These are phyloP conservation scores for Chytriomyces confervae DNA, from an alignment of 192 early-diverging fungal species.

Conservation along the genomic window DNA sequence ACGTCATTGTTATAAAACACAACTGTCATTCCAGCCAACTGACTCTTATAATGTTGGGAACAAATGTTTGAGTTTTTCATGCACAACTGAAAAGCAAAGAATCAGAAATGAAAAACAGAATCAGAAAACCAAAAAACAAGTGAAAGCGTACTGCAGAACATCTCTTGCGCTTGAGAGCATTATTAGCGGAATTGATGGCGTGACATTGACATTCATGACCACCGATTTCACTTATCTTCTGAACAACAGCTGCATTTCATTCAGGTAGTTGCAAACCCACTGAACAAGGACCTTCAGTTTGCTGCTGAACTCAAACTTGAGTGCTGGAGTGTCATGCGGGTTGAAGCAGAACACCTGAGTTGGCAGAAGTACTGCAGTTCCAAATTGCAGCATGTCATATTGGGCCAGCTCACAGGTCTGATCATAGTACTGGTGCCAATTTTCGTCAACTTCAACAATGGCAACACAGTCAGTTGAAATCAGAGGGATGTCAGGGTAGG, in stretches of 20 bases:
- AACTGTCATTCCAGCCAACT: no score
- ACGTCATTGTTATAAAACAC: no score
- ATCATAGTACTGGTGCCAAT: conserved; percentile 3
- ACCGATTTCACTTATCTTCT: neutral
- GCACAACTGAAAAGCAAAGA: no score
- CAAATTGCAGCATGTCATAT: conserved; percentile 12
- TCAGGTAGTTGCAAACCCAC: neutral
- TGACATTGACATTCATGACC: neutral
- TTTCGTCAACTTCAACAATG: conserved; percentile 5
- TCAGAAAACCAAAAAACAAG: no score
- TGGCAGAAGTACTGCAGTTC: neutral
- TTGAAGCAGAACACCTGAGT: neutral
- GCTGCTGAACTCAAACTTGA: neutral
- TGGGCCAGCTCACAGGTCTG: conserved; percentile 11
- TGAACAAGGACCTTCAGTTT: conserved; percentile 11
- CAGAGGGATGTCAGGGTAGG: conserved; percentile 2
- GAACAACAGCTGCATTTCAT: neutral
- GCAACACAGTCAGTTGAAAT: neutral
- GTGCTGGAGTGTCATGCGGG: neutral
- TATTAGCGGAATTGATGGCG: neutral
- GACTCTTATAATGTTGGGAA: no score
- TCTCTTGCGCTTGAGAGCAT: no score
- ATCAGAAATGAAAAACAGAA: no score
- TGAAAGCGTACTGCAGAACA: no score
- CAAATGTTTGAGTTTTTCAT: no score